Conservation (phyloP, 805 yeast genomes). For the Schizosaccharomyces lindneri region DNA sequence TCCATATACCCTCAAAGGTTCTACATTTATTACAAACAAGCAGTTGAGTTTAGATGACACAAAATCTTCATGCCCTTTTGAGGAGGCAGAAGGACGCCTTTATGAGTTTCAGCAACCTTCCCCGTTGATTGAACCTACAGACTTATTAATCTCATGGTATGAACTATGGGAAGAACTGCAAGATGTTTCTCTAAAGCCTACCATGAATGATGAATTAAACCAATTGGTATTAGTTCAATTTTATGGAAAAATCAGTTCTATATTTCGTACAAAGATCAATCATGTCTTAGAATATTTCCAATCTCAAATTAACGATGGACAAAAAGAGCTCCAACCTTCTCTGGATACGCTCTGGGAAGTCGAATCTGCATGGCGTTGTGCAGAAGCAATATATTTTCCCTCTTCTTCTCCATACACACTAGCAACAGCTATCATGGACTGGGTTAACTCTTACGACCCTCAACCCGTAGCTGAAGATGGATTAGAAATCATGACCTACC, state of each 20-base stretch:
- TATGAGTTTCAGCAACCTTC: neutral
- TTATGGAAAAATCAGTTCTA: neutral
- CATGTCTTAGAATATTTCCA: neutral
- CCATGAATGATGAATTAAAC: neutral
- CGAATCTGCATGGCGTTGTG: neutral
- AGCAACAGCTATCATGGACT: neutral
- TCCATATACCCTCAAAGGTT: no score
- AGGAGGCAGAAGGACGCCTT: neutral
- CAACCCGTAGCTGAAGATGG: slow-evolving; percentile 1
- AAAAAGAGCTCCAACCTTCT: neutral
- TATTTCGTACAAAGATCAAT: neutral
- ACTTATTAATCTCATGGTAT: neutral
- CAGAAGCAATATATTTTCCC: neutral
- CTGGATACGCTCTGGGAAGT: neutral
- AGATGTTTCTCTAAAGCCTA: neutral
- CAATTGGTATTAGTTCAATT: neutral
- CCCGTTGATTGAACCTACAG: neutral
- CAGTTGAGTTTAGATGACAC: no score
- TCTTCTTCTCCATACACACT: neutral
- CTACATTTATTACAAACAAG: no score
- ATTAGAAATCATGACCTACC: slow-evolving; percentile 1
- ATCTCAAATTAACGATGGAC: neutral
- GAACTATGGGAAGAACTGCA: neutral
- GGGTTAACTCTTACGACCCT: slow-evolving; percentile 2
- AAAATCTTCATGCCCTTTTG: neutral